Base-by-base conservation (phyloP, 495 filamentous ascomycete species). In the Talaromyces borbonicus region DNA sequence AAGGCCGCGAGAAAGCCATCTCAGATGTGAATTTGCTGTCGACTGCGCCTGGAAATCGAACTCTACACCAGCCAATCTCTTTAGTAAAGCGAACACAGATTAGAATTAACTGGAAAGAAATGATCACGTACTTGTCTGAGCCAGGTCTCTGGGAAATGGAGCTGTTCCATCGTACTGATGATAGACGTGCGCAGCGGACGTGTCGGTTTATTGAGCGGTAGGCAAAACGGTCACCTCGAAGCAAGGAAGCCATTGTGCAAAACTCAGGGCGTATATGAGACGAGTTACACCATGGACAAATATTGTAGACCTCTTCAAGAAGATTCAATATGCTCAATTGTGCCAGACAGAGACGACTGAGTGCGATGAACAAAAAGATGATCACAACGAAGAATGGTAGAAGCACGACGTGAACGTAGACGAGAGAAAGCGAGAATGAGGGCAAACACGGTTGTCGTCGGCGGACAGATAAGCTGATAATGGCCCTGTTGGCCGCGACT, bases 41-140 rank as follows among this genome's bases (percentile, higher is more conserved):
- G 22, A 99, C 74, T 0, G 93, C 93, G n/a, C 92, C 92, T 0
- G 92, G 92, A 52, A 99, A 99, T 27, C 81, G 80, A 32, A 98
- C 87, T 52, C 80, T 84, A 51, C 0, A 3, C 4, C 27, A 14
- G 56, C 25, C 48, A 49, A 51, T 37, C 47, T 18, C 14, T 25
- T 46, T 22, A 36, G 20, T 32, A 14, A 29, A 14, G 16, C 20
- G 33, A 22, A 12, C 27, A 16, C 20, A 14, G 22, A 1, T 25
- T 5, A 16, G 0, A 5, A 12, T 1, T 41, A 15, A 3, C 31
- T 38, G 14, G 40, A 19, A 8, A 27, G 16, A 14, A 26, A 8
- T 42, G 18, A 25, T n/a, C n/a, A n/a, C 67, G 49, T 60, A 80
- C 78, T 68, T 64, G 50, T 81, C 79, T 22, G 83, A 79, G 18